Conservation (phyloP, 106 monocot genomes). For the Dioscorea zingiberensis region DNA sequence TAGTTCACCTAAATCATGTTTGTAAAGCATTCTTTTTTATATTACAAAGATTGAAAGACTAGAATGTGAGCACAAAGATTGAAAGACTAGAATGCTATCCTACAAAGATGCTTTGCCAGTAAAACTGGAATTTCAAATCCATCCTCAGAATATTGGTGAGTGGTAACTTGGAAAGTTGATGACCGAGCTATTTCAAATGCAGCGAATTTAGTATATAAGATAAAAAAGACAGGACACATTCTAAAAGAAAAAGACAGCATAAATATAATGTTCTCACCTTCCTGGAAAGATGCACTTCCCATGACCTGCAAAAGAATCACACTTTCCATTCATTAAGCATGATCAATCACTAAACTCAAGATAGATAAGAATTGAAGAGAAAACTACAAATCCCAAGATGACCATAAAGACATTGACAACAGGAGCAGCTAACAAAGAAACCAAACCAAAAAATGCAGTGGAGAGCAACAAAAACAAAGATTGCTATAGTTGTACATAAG, state of each 20-base stretch:
- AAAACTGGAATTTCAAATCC: neutral
- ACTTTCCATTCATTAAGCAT: neutral
- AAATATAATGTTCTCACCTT: conserved; percentile 35
- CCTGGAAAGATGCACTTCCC: conserved; percentile 73
- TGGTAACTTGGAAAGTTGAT: neutral
- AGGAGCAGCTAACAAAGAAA: too few relatives aligned
- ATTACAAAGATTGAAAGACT: neutral
- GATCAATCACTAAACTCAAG: too few relatives aligned
- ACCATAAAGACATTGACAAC: too few relatives aligned
- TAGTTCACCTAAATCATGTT: neutral
- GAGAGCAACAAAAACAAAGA: too few relatives aligned
- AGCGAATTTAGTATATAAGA: neutral
- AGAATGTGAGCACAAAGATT: neutral
- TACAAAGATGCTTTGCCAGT: neutral
- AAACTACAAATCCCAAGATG: too few relatives aligned
- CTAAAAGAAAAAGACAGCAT: neutral
- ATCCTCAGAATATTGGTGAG: too few relatives aligned
- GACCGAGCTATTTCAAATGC: neutral
- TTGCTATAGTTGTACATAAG: too few relatives aligned
- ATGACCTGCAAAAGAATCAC: conserved; percentile 53
- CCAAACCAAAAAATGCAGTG: too few relatives aligned
- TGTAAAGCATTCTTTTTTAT: neutral
- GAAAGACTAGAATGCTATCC: neutral
- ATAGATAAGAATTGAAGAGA: too few relatives aligned
- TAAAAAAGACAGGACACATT: neutral